Evolutionary conservation across 2,329 filamentous ascomycete species (phyloP).

Genomic region (Xylariaceae sp.): DNA sequence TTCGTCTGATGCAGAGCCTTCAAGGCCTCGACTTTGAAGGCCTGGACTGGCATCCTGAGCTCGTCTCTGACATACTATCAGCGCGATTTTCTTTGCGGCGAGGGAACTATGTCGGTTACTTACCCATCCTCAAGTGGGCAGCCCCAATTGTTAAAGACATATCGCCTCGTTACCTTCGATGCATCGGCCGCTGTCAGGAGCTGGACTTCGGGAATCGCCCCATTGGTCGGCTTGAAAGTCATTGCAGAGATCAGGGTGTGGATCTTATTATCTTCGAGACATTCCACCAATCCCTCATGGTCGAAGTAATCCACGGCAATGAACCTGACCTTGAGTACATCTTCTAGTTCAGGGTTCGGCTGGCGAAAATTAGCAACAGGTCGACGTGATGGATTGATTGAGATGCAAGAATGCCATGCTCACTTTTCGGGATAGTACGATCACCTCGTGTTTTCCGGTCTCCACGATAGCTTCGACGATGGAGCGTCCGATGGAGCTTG

Average conservation of each 20-base stretch:
- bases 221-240: background rate
- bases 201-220: conserved; percentile 2
- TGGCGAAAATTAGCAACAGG: background rate
- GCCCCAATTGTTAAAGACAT: conserved; percentile 8
- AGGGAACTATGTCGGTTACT: background rate
- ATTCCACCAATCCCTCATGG: background rate
- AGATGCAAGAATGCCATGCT: background rate
- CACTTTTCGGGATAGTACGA: conserved; percentile 5
- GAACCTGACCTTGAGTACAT: conserved; percentile 1
- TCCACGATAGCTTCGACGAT: conserved; percentile 7
- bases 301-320: conserved; percentile 2
- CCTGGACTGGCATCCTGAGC: background rate
- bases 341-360: conserved; percentile 6
- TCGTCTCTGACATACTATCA: background rate
- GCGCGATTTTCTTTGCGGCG: too few species aligned
- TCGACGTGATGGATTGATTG: background rate
- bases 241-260: conserved; percentile 8
- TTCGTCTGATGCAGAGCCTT: conserved; percentile 1
- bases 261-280: conserved; percentile 6
- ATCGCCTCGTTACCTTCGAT: conserved; percentile 6
- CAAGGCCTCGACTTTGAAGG: conserved; percentile 1
- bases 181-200: conserved; percentile 7
- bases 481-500: conserved; percentile 5
- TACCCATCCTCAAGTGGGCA: conserved; percentile 6
- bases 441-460: conserved; percentile 5